Evolutionary conservation across 2,329 filamentous ascomycete genomes (phyloP), one percentile per base, ranked within the genome.

Genomic region (Diplocarpon mali): DNA sequence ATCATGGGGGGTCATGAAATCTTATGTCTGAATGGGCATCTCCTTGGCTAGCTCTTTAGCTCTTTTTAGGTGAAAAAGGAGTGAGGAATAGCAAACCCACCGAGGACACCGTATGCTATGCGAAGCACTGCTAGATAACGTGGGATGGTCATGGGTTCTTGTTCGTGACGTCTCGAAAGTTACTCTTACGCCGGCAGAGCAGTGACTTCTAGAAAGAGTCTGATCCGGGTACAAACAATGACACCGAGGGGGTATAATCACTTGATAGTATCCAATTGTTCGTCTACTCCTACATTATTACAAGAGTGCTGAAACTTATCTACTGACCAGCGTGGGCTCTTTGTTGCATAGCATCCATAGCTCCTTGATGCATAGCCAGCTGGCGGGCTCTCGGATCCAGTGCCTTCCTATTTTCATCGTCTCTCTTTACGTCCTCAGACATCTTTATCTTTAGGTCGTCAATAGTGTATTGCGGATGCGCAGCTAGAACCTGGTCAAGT

Each of bases 391-490:
- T 17, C 17, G 49, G 44, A 40, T 53, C 38, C 30, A 35, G 47
- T 5, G 42, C 29, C 43, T 51, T 57, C 24, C 54, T 47, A 15
- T 13, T 43, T 24, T 53, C 51, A 11, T 72, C 70, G 39, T 71
- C 69, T 31, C 67, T 54, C 13, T 63, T 57, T 1, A 79, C 72
- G 3, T 60, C 58, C 2, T 77, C 68, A 0, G 80, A 80, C 38
- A 83, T 63, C 31, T 71, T 68, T 50, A 87, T 69, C 36, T 73
- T 66, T 12, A 87, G 66, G 31, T 74, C 63, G 8, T 76, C 70
- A 17, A 71, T 67, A 1, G 71, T 68, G n/a, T 86, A 57, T 3
- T 72, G 67, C 0, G 83, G 81, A 50, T 86, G 73, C 28, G 78
- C 70, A 16, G 69, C 65, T 12, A 69, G 63, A 3, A 80, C 65